phyloP scores from a whole-genome alignment of 192 early-diverging fungal genomes.

The Coemansia sp. region DNA sequence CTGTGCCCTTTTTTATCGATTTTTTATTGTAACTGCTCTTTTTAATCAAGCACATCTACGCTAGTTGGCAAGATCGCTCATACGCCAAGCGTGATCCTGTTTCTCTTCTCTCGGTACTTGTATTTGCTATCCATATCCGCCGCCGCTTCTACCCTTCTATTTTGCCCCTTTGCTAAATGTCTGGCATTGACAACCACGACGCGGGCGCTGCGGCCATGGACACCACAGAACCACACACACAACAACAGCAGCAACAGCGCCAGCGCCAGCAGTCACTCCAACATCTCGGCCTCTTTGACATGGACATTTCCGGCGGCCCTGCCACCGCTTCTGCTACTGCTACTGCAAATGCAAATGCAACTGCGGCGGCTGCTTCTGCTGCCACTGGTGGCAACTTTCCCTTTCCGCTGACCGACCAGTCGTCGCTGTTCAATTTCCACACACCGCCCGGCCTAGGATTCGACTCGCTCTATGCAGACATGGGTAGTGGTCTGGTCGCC shows the following conservation, averaged over 20 bases:
- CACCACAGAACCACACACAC: conserved; percentile 2
- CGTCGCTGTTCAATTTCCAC: conserved; percentile 56
- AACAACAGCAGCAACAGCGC: conserved; percentile 15
- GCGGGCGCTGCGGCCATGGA: background rate
- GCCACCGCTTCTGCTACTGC: conserved; percentile 2
- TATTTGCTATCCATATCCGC: background rate
- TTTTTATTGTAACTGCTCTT: background rate
- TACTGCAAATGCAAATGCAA: background rate
- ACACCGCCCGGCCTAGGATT: conserved; percentile 32
- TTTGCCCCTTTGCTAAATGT: background rate
- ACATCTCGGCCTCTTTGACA: conserved; percentile 15
- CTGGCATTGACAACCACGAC: background rate
- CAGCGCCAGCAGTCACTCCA: conserved; percentile 10
- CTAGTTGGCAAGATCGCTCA: too few species aligned
- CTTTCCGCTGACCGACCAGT: conserved; percentile 48
- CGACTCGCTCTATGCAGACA: conserved; percentile 17
- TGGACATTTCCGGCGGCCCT: conserved; percentile 12
- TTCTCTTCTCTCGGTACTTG: background rate
- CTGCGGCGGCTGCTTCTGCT: conserved; percentile 5
- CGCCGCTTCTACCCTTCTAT: background rate
- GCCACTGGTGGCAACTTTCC: conserved; percentile 29
- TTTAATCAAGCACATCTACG: too few species aligned
- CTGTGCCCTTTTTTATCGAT: background rate
- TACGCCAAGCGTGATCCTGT: background rate
- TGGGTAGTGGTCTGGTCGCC: conserved; percentile 10